Evolutionary conservation across 176 grass and related monocot genomes (phyloP).

Genomic region (Eremochloa ophiuroides): DNA sequence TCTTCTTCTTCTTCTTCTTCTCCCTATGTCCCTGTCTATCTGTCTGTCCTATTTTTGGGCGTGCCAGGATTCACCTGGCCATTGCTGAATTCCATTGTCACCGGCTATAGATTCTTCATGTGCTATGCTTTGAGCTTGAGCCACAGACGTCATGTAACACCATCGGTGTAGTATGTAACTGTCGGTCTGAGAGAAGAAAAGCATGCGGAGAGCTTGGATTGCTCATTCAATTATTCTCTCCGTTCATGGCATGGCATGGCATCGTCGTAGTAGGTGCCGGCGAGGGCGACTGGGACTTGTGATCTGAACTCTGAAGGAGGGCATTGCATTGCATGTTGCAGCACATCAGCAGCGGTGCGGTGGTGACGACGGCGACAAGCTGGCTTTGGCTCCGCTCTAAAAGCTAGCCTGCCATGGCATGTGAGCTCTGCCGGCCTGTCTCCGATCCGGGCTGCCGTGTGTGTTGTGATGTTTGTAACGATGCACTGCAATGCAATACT

Average conservation of each 20-base stretch:
- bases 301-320: not conserved
- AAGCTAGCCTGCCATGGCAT: constrained; percentile 29
- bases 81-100: not conserved
- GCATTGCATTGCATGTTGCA: not conserved
- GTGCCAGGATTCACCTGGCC: constrained; percentile 5
- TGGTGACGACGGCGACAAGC: too few relatives aligned
- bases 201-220: not conserved
- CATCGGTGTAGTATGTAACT: not conserved
- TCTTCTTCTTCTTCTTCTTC: not conserved
- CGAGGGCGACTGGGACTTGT: not conserved
- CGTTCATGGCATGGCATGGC: too few relatives aligned
- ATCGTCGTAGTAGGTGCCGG: too few relatives aligned
- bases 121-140: too few relatives aligned
- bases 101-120: too few relatives aligned
- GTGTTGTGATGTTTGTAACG: too few relatives aligned
- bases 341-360: too few relatives aligned
- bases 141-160: too few relatives aligned
- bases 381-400: too few relatives aligned
- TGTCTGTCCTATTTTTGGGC: constrained; percentile 9
- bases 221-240: not conserved
- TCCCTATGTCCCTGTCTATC: not conserved
- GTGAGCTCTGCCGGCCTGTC: constrained; percentile 32
- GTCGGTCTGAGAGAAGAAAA: too few relatives aligned
- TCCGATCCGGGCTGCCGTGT: not conserved
- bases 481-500: too few relatives aligned